Conservation (phyloP, 495 filamentous ascomycete genomes). For the Podospora sp. region DNA sequence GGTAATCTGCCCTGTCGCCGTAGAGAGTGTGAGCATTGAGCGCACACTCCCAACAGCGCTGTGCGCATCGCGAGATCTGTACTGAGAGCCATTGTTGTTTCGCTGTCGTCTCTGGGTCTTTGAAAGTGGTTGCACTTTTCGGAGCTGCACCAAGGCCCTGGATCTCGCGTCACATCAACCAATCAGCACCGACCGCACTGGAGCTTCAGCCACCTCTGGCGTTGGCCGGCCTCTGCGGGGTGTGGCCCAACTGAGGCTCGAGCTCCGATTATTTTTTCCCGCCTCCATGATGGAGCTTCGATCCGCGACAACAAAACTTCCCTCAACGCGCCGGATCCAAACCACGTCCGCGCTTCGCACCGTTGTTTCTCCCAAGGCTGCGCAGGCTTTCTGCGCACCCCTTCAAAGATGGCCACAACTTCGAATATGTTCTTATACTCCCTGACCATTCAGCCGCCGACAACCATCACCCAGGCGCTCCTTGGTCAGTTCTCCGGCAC, state of each 20-base stretch:
- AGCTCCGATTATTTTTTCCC: conserved; percentile 22
- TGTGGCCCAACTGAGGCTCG: conserved; percentile 18
- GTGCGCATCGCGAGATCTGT: conserved; percentile 36
- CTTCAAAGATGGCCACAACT: conserved; percentile 83
- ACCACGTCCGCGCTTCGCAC: conserved; percentile 3
- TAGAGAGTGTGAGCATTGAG: conserved; percentile 33
- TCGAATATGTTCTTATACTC: conserved; percentile 98
- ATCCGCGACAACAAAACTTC: not conserved
- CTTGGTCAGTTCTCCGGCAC: conserved; percentile 92
- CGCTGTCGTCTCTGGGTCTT: not conserved
- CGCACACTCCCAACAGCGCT: conserved; percentile 33
- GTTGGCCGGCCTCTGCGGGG: not conserved
- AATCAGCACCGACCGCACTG: not conserved
- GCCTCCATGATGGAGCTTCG: conserved; percentile 4
- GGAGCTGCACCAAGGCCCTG: too few species aligned
- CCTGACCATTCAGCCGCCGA: conserved; percentile 87
- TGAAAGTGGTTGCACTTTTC: conserved; percentile 19
- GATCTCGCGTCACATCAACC: not conserved
- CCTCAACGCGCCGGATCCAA: conserved; percentile 12
- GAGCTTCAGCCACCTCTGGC: conserved; percentile 16
- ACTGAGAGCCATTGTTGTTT: conserved; percentile 29
- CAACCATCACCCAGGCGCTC: conserved; percentile 84
- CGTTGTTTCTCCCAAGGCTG: conserved; percentile 38
- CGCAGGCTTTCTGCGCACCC: conserved; percentile 56
- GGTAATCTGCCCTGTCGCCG: conserved; percentile 16